Percentiles rank a stretch among this genome's conserved stretches.
Evolutionary conservation across 495 filamentous ascomycete genomes (phyloP).

Genomic region (Hyaloscypha bicolor): DNA sequence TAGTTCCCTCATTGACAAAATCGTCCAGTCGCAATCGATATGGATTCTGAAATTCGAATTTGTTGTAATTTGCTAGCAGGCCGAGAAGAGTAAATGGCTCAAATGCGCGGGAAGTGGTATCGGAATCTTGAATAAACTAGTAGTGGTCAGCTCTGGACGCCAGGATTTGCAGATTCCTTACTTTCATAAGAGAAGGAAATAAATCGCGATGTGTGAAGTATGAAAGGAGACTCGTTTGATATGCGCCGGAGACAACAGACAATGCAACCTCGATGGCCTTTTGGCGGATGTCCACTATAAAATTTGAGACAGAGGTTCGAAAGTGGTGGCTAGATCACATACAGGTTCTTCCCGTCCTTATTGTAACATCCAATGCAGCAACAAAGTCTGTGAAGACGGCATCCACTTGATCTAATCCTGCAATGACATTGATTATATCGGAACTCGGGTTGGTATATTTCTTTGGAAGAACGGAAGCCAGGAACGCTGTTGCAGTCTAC

Average conservation of each 20-base stretch:
- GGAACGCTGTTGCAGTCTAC: constrained; percentile 88
- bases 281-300: constrained; percentile 67
- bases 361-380: constrained; percentile 73
- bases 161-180: constrained; percentile 38
- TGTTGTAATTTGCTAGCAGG: constrained; percentile 97
- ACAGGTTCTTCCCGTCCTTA: constrained; percentile 77
- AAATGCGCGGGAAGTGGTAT: constrained; percentile 60
- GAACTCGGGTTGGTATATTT: constrained; percentile 95
- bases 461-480: constrained; percentile 78
- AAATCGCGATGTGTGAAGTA: constrained; percentile 96
- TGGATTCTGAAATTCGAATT: constrained; percentile 97
- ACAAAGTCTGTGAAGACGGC: constrained; percentile 87
- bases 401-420: constrained; percentile 87
- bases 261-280: constrained; percentile 83
- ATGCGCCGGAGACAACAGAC: constrained; percentile 86
- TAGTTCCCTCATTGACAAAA: constrained; percentile 90
- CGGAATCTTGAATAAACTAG: constrained; percentile 85
- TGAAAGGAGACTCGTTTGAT: constrained; percentile 88
- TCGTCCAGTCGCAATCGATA: constrained; percentile 95
- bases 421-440: constrained; percentile 87
- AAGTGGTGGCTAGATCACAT: constrained; percentile 35
- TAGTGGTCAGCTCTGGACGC: constrained; percentile 15
- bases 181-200: constrained; percentile 94
- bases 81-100: constrained; percentile 84
- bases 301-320: not conserved